Base-by-base conservation (phyloP, 108 stramenopile genomes). In the Mayamaea pseudoterrestris region DNA sequence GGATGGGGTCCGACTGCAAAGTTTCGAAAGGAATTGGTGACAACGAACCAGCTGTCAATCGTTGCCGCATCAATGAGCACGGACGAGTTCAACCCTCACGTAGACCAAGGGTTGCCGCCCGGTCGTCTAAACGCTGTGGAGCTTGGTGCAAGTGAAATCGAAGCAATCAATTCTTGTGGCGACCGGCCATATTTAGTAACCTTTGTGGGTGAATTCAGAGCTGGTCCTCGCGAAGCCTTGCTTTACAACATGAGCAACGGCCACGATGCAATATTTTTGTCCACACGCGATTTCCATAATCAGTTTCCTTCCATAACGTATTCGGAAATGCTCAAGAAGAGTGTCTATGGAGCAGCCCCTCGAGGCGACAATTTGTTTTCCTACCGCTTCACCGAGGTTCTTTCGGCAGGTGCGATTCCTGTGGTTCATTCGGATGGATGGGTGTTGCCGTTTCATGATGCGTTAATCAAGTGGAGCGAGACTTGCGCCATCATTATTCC, bases 361-460 rank as follows among this genome's bases (percentile, higher is more conserved):
- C 55, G 71, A 0, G 66, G 71, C 0, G 71, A 73, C 28, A 67
- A 73, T 40, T 26, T 23, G 27, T 73, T 73, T 40, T 45, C 48
- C 39, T 73, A 73, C 47, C 45, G 71, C 0, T 73, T 73, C 27
- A 42, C 61, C 0, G 66, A 73, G 40, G 52, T 40, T n/a, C n/a
- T n/a, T n/a, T n/a, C n/a, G n/a, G n/a, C n/a, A n/a, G n/a, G n/a
- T n/a, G n/a, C n/a, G n/a, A n/a, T n/a, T n/a, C n/a, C n/a, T n/a
- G n/a, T n/a, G n/a, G n/a, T n/a, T n/a, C n/a, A n/a, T n/a, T n/a
- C 17, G 29, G 67, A 36, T 39, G 44, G n/a, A 60, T 56, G 1
- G 71, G 71, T 13, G 52, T n/a, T n/a, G n/a, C n/a, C n/a, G n/a
- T n/a, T n/a, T n/a, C n/a, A n/a, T n/a, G n/a, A n/a, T n/a, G n/a